These are phyloP conservation scores for Bruguiera parviflora DNA, from an alignment of 345 rosid genomes.

Conservation along the genomic window DNA sequence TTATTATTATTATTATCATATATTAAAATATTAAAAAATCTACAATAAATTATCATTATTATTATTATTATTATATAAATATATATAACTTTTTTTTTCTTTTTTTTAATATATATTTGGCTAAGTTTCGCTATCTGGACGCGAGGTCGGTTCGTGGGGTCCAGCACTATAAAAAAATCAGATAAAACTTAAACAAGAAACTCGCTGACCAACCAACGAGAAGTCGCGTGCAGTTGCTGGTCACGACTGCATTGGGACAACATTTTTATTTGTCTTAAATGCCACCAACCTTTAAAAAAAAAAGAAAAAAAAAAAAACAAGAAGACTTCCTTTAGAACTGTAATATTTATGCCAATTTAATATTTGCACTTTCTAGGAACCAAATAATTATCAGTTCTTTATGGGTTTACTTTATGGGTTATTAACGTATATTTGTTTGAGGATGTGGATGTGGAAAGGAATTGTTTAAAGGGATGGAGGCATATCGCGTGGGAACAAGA, in stretches of 20 bases:
- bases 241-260: constrained; percentile 12
- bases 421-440: neutral
- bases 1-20: too few species aligned
- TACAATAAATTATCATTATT: too few species aligned
- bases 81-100: too few species aligned
- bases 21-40: too few species aligned
- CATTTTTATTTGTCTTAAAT: constrained; percentile 14
- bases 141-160: constrained; percentile 43
- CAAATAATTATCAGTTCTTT: neutral
- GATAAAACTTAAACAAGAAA: neutral
- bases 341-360: neutral
- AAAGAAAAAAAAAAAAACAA: neutral
- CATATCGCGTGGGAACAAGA: too few species aligned
- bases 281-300: constrained; percentile 24
- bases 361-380: constrained; percentile 30
- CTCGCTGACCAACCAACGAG: constrained; percentile 53
- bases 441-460: too few species aligned
- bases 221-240: constrained; percentile 47
- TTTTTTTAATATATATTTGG: constrained; percentile 29
- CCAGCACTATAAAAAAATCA: neutral
- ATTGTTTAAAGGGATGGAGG: too few species aligned
- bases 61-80: neutral
- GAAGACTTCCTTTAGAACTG: neutral
- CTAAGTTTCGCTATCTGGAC: constrained; percentile 44
- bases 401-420: neutral